phyloP scores from a whole-genome alignment of 2,329 filamentous ascomycete species.

The Laburnicola sp. region DNA sequence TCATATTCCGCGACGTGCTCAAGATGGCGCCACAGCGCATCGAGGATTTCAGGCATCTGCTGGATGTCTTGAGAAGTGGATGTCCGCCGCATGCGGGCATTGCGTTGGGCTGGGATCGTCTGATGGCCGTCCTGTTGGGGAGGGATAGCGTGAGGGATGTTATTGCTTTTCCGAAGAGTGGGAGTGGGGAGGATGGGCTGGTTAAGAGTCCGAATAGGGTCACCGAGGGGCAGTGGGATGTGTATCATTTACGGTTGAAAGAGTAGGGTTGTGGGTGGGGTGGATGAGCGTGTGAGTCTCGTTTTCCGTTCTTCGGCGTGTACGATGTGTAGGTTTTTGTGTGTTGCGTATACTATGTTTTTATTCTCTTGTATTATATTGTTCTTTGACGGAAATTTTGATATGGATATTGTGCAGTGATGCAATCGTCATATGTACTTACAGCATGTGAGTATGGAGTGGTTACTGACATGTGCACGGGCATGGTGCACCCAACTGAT shows the following conservation, averaged over 20 bases:
- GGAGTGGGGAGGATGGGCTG: conserved; percentile 82
- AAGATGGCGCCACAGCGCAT: conserved; percentile 73
- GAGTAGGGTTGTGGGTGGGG: too few species aligned
- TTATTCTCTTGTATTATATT: too few species aligned
- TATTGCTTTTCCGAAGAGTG: conserved; percentile 95
- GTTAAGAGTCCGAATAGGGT: conserved; percentile 75
- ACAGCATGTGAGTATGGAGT: too few species aligned
- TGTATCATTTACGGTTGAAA: conserved; percentile 58
- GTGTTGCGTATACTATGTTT: too few species aligned
- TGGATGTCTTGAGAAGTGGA: conserved; percentile 78
- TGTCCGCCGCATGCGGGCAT: conserved; percentile 96
- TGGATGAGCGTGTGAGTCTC: too few species aligned
- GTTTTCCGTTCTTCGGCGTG: too few species aligned
- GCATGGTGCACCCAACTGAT: too few species aligned
- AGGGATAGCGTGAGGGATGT: conserved; percentile 83
- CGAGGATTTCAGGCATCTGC: conserved; percentile 80
- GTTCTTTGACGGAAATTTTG: too few species aligned
- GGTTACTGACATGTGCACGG: too few species aligned
- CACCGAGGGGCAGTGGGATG: conserved; percentile 61
- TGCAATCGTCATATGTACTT: too few species aligned
- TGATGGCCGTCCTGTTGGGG: conserved; percentile 78
- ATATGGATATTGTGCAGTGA: too few species aligned
- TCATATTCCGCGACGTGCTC: conserved; percentile 80
- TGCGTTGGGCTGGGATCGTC: conserved; percentile 85
- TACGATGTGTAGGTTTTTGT: too few species aligned